Evolutionary conservation across 306 rosid species (phyloP), one percentile per base, ranked within the genome.

Genomic region (Rosa lucieae): DNA sequence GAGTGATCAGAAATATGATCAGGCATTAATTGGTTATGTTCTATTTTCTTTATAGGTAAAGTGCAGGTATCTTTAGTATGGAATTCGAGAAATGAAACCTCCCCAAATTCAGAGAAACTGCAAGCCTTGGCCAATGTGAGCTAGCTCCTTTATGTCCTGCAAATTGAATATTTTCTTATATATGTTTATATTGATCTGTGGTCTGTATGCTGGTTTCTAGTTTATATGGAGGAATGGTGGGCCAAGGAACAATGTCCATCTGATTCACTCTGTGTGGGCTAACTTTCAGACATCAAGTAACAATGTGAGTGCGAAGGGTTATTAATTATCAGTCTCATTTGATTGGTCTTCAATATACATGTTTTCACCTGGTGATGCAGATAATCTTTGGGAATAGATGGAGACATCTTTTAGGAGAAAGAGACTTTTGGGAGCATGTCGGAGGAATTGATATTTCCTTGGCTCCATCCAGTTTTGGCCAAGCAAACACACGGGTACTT

Each of bases 381-480:
- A 82, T 92, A 74, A 95, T 95, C 66, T 95, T 95, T 86, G 99
- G 98, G 63, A 95, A 95, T 89, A 91, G 92, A 83, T 95, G 99
- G 98, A 90, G 98, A 79, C 93, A 95, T 87, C 92, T 95, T 82
- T 82, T 86, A 72, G 99, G 99, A 58, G 98, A 95, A 74, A 84
- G 83, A 85, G 98, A 92, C 73, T 92, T 94, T 82, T 92, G 99
- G 99, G 99, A 95, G 81, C 91, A 88, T 84, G 94, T 95, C 44
- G 97, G 99, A 77, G 98, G 99, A 79, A 86, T 95, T 72, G 99
- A 92, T 77, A 84, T 91, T 78, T 91, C 89, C 73, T 86, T 95
- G 88, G 89, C 94, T 86, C 99, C 99, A 51, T 95, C 98, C 78
- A 86, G 97, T 91, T 92, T 95, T 91, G 99, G 98, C 77, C 97